phyloP scores from a whole-genome alignment of 345 rosid species.

The Jatropha curcas region DNA sequence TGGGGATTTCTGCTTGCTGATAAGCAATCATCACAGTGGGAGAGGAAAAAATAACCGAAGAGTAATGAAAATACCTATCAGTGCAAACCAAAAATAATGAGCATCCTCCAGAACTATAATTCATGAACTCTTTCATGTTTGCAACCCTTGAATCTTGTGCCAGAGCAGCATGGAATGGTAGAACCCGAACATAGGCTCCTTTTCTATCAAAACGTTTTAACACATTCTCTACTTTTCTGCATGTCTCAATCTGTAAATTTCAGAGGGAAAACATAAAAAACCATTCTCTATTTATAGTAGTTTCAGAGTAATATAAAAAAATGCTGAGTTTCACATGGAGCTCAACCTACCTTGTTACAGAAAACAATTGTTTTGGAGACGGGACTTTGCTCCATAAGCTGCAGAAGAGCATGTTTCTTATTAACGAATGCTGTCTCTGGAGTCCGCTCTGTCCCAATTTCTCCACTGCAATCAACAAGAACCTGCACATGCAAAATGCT shows the following conservation, averaged over 20 bases:
- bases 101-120: constrained; percentile 38
- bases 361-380: constrained; percentile 78
- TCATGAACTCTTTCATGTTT: constrained; percentile 77
- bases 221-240: constrained; percentile 92
- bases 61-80: constrained; percentile 52
- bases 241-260: constrained; percentile 76
- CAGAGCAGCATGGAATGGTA: constrained; percentile 88
- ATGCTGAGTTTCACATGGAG: constrained; percentile 1
- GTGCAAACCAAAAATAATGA: constrained; percentile 78
- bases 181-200: constrained; percentile 48
- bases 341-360: constrained; percentile 70
- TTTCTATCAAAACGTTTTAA: constrained; percentile 74
- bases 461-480: constrained; percentile 93
- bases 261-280: neutral
- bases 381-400: constrained; percentile 57
- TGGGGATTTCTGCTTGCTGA: neutral
- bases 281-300: too few species aligned
- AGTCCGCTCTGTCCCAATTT: constrained; percentile 52
- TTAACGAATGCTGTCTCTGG: constrained; percentile 75
- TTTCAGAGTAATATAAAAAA: neutral
- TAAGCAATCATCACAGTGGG: neutral
- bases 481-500: constrained; percentile 46
- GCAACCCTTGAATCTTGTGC: constrained; percentile 62
- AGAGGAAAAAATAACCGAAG: neutral
- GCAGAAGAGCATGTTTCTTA: constrained; percentile 79